A percentile compares a stretch with the other conserved stretches of the same genome.
These are phyloP conservation scores for Xylariomycetidae sp. DNA, from an alignment of 2,329 filamentous ascomycete genomes.

Conservation along the genomic window DNA sequence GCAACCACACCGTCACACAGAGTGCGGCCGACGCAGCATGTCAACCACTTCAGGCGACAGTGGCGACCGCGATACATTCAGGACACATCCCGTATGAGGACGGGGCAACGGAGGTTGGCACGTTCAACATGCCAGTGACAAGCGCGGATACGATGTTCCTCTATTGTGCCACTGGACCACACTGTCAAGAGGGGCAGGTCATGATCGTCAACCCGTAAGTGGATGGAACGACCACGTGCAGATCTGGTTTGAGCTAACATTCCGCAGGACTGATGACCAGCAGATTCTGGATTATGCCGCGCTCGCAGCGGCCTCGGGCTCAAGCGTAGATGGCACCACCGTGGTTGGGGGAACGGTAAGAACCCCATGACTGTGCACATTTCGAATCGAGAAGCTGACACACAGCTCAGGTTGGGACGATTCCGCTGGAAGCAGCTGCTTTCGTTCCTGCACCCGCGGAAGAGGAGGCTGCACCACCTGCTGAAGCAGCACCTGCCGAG, in stretches of 20 bases:
- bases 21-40: conserved; percentile 31
- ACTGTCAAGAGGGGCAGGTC: conserved; percentile 47
- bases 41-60: conserved; percentile 30
- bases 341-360: conserved; percentile 24
- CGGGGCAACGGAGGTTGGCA: conserved; percentile 34
- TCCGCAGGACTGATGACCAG: conserved; percentile 16
- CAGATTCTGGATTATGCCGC: conserved; percentile 27
- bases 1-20: conserved; percentile 41
- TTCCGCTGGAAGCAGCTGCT: conserved; percentile 24
- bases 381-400: too few species aligned
- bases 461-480: conserved; percentile 1
- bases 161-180: conserved; percentile 44
- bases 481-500: conserved; percentile 3
- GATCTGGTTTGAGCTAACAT: too few species aligned
- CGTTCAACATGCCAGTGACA: conserved; percentile 43
- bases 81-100: conserved; percentile 35
- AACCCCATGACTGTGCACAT: too few species aligned
- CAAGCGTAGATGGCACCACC: conserved; percentile 22
- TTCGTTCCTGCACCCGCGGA: conserved; percentile 20
- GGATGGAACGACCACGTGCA: too few species aligned
- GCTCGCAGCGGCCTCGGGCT: conserved; percentile 12
- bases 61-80: conserved; percentile 31
- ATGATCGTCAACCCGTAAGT: conserved; percentile 45
- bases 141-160: conserved; percentile 42
- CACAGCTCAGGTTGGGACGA: too few species aligned